Evolutionary conservation across 768 basidiomycete genomes (phyloP), one percentile per base, ranked within the genome.

Genomic region (Xerocomus brunneocitrinus): DNA sequence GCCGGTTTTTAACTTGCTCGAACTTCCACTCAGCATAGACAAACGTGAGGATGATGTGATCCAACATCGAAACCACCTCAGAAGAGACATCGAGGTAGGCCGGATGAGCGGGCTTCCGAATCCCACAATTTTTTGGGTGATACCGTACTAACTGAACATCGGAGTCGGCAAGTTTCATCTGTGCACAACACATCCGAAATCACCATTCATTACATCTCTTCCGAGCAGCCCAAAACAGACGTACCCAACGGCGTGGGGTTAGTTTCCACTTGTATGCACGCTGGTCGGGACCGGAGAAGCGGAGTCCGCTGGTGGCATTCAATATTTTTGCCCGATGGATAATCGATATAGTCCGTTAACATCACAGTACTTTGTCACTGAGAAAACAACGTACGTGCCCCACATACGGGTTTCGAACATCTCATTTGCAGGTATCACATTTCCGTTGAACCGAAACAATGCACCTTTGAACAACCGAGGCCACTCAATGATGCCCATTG

Each of bases 261-360:
- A 68, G 24, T 3, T 50, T 53, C 70, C 68, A 71, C 14, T 62
- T 58, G 53, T 67, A 69, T 49, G 57, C 45, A 13, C 43, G 57
- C 1, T 62, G 58, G 49, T 68, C 67, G 0, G 57, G 66, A 4
- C 64, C 70, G 10, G 43, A 49, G 44, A 70, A 68, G 1, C 56
- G 38, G 14, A 62, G 62, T 31, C 58, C 52, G 32, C 67, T 69
- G 42, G 34, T 3, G 10, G 19, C 5, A 36, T 4, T n/a, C n/a
- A n/a, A n/a, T n/a, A n/a, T n/a, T n/a, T n/a, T n/a, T n/a, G n/a
- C n/a, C n/a, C n/a, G n/a, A n/a, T n/a, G n/a, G n/a, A 3, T 19
- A 4, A 27, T 24, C 24, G 2, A 31, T 2, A n/a, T n/a, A n/a
- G n/a, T 19, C 14, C 9, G 6, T 14, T 3, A 31, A 14, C 12